phyloP scores from a whole-genome alignment of 176 grass and related monocot species.

The Avena insularis region DNA sequence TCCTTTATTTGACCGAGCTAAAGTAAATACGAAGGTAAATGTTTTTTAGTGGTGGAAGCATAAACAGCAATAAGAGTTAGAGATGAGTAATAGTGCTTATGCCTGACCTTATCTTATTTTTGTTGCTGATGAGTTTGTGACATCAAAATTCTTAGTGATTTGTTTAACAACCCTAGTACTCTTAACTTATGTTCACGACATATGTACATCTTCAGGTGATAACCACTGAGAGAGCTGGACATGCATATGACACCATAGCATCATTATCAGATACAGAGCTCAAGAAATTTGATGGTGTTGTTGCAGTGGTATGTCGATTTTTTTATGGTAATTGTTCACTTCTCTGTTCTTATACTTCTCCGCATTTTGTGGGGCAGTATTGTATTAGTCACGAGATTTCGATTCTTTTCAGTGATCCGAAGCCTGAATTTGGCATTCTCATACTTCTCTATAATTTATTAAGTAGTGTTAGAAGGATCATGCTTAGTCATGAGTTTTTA shows the following conservation, averaged over 20 bases:
- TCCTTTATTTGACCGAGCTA: slow-evolving; percentile 78
- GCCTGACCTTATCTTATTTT: neutral
- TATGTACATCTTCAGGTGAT: slow-evolving; percentile 65
- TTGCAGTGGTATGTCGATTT: slow-evolving; percentile 79
- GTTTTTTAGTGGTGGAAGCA: slow-evolving; percentile 24
- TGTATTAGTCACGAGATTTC: slow-evolving; percentile 12
- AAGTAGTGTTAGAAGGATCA: neutral
- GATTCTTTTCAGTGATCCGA: slow-evolving; percentile 22
- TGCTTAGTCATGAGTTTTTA: slow-evolving; percentile 29
- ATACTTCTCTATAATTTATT: neutral
- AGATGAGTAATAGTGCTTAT: neutral
- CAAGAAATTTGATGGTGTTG: slow-evolving; percentile 81
- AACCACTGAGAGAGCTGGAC: slow-evolving; percentile 82
- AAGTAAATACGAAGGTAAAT: slow-evolving; percentile 79
- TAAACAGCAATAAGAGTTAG: neutral
- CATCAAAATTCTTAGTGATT: neutral
- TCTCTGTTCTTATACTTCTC: slow-evolving; percentile 24
- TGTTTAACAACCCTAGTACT: neutral
- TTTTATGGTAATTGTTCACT: neutral
- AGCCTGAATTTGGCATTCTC: neutral
- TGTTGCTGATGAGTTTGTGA: slow-evolving; percentile 23
- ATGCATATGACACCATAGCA: slow-evolving; percentile 76
- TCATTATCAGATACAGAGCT: slow-evolving; percentile 76
- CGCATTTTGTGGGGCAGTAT: neutral
- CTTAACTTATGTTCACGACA: slow-evolving; percentile 24